phyloP scores from a whole-genome alignment of 495 filamentous ascomycete genomes.

The Penicillium bovifimosum region DNA sequence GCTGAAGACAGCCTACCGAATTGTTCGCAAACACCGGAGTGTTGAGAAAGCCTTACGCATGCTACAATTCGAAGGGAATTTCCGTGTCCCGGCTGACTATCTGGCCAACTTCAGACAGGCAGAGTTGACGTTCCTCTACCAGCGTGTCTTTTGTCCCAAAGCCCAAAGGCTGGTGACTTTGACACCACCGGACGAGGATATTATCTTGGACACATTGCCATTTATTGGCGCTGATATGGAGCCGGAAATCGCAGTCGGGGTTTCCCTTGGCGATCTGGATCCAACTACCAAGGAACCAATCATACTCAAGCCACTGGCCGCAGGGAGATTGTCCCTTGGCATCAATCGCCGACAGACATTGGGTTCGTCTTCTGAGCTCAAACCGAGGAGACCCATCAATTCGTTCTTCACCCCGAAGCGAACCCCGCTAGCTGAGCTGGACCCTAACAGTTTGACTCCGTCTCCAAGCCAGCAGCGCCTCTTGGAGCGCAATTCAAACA shows the following conservation, averaged over 20 bases:
- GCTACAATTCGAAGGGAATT: constrained; percentile 82
- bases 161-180: constrained; percentile 64
- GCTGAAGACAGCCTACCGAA: constrained; percentile 84
- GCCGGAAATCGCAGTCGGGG: constrained; percentile 60
- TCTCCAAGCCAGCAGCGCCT: constrained; percentile 62
- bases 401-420: constrained; percentile 73
- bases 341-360: constrained; percentile 38
- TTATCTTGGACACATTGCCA: constrained; percentile 60
- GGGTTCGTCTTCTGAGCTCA: constrained; percentile 50
- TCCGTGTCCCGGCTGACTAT: constrained; percentile 72
- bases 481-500: constrained; percentile 47
- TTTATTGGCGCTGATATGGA: constrained; percentile 75
- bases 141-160: constrained; percentile 85
- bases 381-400: constrained; percentile 61
- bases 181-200: constrained; percentile 53
- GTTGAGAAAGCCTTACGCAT: constrained; percentile 77
- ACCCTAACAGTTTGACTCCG: constrained; percentile 75
- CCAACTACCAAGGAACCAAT: constrained; percentile 81
- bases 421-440: constrained; percentile 77
- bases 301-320: constrained; percentile 26
- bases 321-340: constrained; percentile 25
- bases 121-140: constrained; percentile 87
- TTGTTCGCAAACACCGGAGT: constrained; percentile 82
- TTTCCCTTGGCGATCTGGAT: constrained; percentile 81
- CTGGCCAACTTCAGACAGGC: constrained; percentile 72